Evolutionary conservation across 441 rosid species (phyloP), one percentile per base, ranked within the genome.

Genomic region (Iberis amara): DNA sequence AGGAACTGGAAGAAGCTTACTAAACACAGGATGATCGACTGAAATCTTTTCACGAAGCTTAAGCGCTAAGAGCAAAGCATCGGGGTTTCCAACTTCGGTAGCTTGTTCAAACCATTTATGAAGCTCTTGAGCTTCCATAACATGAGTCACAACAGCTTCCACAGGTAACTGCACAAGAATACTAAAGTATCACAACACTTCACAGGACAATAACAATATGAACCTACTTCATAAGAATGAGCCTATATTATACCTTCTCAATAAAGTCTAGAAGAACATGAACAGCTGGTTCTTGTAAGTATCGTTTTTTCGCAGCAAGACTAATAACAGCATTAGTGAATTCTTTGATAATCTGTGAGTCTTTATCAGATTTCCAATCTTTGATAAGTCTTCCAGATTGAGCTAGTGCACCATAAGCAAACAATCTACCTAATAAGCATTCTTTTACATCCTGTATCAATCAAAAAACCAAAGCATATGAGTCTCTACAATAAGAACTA

Each of bases 271-370:
- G 62, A 70, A 86, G 73, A 76, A 84, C 31, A 28, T 72, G 71
- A 59, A 82, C 86, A 52, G 83, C 82, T 61, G 99, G 88, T 77
- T 92, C 97, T 64, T 81, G 96, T 81, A 92, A 71, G 75, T 92
- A 92, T 44, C 85, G 73, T 63, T 84, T 89, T 69, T 86, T 86
- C 15, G 77, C 68, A 21, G 95, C 83, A 55, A 92, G 86, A 24
- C 83, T 70, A 51, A 86, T 66, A 50, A 92, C 72, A 63, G 59
- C 71, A 53, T 72, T 37, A 28, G 71, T 77, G 64, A 81, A 86
- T 51, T 84, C 90, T 71, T 75, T 82, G 55, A 92, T 66, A 8
- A 68, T 40, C 46, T 63, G 73, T 36, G 81, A 78, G 33, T 68
- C 71, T 52, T 75, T 74, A 68, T 84, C 82, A 62, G 77, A 68